Conservation (phyloP, 2,329 filamentous ascomycete species). For the Coniosporium tulheliwenetii region DNA sequence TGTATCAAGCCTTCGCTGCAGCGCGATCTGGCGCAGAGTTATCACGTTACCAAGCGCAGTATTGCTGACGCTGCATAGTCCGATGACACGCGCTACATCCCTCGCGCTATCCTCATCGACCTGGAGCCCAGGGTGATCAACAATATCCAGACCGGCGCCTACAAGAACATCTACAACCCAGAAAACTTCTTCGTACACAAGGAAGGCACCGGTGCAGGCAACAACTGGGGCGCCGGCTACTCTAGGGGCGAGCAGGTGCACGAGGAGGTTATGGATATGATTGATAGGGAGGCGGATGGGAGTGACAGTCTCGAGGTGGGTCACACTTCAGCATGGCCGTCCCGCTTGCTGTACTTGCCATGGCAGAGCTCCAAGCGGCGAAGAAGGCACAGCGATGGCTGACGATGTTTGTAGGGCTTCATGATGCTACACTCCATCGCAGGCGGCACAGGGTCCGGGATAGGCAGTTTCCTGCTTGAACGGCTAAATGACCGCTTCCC, state of each 20-base stretch:
- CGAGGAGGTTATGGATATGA: slow-evolving; percentile 98
- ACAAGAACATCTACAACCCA: slow-evolving; percentile 98
- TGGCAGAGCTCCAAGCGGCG: too few relatives aligned
- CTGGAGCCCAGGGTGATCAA: slow-evolving; percentile 88
- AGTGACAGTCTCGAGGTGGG: slow-evolving; percentile 83
- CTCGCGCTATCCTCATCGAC: slow-evolving; percentile 86
- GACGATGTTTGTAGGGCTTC: slow-evolving; percentile 48
- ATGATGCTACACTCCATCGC: slow-evolving; percentile 99
- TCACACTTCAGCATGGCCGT: not conserved
- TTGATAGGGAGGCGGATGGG: slow-evolving; percentile 93
- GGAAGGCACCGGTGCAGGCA: slow-evolving; percentile 82
- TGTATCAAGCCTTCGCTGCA: too few relatives aligned
- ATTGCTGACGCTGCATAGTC: slow-evolving; percentile 38
- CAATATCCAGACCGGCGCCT: slow-evolving; percentile 79
- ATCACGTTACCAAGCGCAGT: not conserved
- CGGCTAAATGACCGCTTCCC: slow-evolving; percentile 93
- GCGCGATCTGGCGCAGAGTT: too few relatives aligned
- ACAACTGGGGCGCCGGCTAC: slow-evolving; percentile 98
- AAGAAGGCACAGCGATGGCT: too few relatives aligned
- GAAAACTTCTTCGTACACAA: slow-evolving; percentile 98
- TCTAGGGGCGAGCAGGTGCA: slow-evolving; percentile 80
- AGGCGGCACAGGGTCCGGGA: slow-evolving; percentile 87
- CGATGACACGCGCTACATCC: slow-evolving; percentile 96
- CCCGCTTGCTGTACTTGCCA: too few relatives aligned
- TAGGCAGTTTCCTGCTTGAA: slow-evolving; percentile 89